Percentiles rank a stretch among this genome's conserved stretches.
These are phyloP conservation scores for Cercospora brassicicola DNA, from an alignment of 2,329 filamentous ascomycete species.

Conservation along the genomic window DNA sequence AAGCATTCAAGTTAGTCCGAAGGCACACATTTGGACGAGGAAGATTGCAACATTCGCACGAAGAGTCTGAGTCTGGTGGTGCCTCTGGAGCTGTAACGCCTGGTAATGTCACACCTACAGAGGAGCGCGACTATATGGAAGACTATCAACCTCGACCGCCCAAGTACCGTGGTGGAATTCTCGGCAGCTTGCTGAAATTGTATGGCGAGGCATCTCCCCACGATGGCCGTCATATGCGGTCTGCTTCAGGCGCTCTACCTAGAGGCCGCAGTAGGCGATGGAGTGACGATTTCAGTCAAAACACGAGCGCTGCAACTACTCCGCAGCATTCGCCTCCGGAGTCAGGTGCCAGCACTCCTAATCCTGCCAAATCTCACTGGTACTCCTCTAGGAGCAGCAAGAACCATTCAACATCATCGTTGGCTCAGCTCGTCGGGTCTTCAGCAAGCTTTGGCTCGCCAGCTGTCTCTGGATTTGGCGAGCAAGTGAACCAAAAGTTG, in stretches of 20 bases:
- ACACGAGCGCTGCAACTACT: constrained; percentile 31
- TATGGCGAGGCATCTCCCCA: constrained; percentile 50
- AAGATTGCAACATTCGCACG: constrained; percentile 17
- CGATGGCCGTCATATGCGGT: constrained; percentile 23
- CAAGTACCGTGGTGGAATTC: constrained; percentile 70
- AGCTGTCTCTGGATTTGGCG: constrained; percentile 43
- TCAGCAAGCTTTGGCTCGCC: constrained; percentile 47
- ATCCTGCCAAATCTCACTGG: constrained; percentile 38
- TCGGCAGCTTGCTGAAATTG: constrained; percentile 71
- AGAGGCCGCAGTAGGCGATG: constrained; percentile 25
- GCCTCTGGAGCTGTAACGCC: constrained; percentile 45
- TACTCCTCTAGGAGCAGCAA: constrained; percentile 37
- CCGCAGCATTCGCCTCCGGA: constrained; percentile 44
- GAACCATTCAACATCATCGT: constrained; percentile 44
- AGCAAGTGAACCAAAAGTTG: constrained; percentile 45
- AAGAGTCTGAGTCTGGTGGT: constrained; percentile 19
- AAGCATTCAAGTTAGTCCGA: constrained; percentile 49
- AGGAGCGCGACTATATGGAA: constrained; percentile 52
- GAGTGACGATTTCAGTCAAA: constrained; percentile 32
- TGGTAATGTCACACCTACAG: constrained; percentile 45
- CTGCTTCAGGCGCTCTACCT: constrained; percentile 25
- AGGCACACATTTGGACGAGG: constrained; percentile 39
- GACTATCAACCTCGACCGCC: constrained; percentile 66
- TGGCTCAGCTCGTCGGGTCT: constrained; percentile 48
- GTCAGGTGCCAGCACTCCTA: constrained; percentile 48